These are phyloP conservation scores for Kwoniella sp. DNA, from an alignment of 768 basidiomycete species.

Conservation along the genomic window DNA sequence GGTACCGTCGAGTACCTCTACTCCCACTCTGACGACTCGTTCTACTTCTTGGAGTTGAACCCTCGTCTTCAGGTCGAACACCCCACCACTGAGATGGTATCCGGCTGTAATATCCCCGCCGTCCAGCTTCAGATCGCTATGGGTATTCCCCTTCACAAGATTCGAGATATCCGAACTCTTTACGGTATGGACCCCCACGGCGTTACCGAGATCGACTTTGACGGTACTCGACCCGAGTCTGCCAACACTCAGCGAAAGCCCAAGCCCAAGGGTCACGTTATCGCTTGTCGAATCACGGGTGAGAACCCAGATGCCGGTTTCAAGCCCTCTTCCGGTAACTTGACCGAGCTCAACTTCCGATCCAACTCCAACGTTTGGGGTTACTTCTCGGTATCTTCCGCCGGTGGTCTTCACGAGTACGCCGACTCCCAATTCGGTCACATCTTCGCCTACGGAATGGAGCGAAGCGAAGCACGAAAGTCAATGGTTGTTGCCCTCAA, in stretches of 20 bases:
- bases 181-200: slow-evolving; percentile 92
- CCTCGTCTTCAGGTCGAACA: slow-evolving; percentile 99
- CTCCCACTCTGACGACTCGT: slow-evolving; percentile 86
- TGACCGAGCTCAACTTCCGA: slow-evolving; percentile 99
- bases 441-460: slow-evolving; percentile 97
- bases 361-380: slow-evolving; percentile 99
- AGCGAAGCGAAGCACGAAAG: slow-evolving; percentile 90
- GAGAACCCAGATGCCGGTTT: slow-evolving; percentile 99
- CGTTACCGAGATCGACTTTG: slow-evolving; percentile 92
- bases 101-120: slow-evolving; percentile 95
- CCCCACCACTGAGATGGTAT: slow-evolving; percentile 99
- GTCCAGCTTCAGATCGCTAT: slow-evolving; percentile 97
- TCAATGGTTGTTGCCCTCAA: slow-evolving; percentile 99
- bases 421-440: slow-evolving; percentile 99
- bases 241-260: slow-evolving; percentile 90
- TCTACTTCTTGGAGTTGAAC: slow-evolving; percentile 97
- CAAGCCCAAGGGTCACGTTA: slow-evolving; percentile 94
- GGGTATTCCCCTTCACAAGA: slow-evolving; percentile 94
- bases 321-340: slow-evolving; percentile 94
- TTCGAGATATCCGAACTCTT: slow-evolving; percentile 90
- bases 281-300: slow-evolving; percentile 98
- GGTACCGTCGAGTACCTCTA: slow-evolving; percentile 99
- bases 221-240: slow-evolving; percentile 85
- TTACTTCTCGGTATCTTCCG: slow-evolving; percentile 94
- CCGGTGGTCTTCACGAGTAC: slow-evolving; percentile 97